Evolutionary conservation across 306 rosid species (phyloP).

Genomic region (Begonia masoniana): DNA sequence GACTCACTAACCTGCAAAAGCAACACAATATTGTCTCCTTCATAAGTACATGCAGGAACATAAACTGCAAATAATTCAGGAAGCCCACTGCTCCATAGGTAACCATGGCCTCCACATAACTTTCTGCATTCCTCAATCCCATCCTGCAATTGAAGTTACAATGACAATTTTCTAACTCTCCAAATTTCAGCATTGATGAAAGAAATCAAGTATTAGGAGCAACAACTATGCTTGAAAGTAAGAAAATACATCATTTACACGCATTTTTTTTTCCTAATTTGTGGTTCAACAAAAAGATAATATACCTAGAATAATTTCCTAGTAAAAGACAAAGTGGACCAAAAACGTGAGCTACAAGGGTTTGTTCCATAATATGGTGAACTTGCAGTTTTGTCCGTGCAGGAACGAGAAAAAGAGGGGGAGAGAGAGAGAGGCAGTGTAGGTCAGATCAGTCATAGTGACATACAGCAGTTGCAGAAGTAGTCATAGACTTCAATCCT

Average conservation of each 20-base stretch:
- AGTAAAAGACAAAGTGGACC: too few relatives aligned
- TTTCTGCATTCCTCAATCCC: conserved; percentile 93
- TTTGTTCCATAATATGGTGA: too few relatives aligned
- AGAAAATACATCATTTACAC: too few relatives aligned
- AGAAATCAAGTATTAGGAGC: too few relatives aligned
- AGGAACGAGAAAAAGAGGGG: neutral
- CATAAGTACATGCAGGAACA: conserved; percentile 92
- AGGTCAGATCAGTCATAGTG: conserved; percentile 3
- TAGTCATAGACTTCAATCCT: conserved; percentile 91
- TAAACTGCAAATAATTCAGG: conserved; percentile 95
- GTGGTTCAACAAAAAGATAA: too few relatives aligned
- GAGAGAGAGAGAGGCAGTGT: neutral
- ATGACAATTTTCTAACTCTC: neutral
- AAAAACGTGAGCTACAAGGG: too few relatives aligned
- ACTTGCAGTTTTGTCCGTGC: neutral
- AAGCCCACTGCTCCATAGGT: conserved; percentile 88
- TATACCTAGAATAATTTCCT: too few relatives aligned
- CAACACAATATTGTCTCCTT: conserved; percentile 88
- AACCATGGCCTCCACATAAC: conserved; percentile 96
- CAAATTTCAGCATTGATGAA: too few relatives aligned
- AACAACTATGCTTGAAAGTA: too few relatives aligned
- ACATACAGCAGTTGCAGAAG: conserved; percentile 86
- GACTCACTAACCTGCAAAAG: conserved; percentile 63
- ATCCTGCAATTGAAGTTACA: conserved; percentile 38
- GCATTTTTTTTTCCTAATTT: too few relatives aligned